phyloP scores from a whole-genome alignment of 495 filamentous ascomycete species.

The Talaromyces ruber region DNA sequence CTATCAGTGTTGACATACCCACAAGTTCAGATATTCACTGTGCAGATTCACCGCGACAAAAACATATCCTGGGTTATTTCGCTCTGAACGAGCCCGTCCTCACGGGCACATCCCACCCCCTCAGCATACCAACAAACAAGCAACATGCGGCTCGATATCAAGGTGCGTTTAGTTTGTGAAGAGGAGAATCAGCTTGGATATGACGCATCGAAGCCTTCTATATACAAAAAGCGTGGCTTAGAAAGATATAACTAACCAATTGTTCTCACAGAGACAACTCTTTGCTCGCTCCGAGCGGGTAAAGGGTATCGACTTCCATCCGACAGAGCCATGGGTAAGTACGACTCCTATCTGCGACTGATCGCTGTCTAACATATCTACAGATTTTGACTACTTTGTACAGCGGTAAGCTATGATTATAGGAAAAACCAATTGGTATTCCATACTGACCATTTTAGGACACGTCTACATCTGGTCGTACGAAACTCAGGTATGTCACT shows the following conservation, averaged over 20 bases:
- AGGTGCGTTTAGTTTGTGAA: constrained; percentile 49
- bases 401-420: constrained; percentile 56
- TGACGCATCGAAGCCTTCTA: neutral
- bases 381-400: constrained; percentile 91
- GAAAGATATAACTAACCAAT: constrained; percentile 16
- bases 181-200: neutral
- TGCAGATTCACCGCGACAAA: neutral
- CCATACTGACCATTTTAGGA: constrained; percentile 35
- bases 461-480: constrained; percentile 99
- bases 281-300: constrained; percentile 84
- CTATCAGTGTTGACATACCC: neutral
- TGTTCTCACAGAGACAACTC: constrained; percentile 57
- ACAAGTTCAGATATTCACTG: neutral
- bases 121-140: constrained; percentile 14
- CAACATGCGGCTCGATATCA: constrained; percentile 85
- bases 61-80: neutral
- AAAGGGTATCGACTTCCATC: constrained; percentile 96
- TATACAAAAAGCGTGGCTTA: neutral
- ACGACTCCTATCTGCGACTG: neutral
- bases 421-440: neutral
- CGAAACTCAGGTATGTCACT: constrained; percentile 65
- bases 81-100: constrained; percentile 4
- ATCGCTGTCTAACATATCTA: constrained; percentile 17
- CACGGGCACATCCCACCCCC: constrained; percentile 1
- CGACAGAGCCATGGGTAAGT: constrained; percentile 82